A percentile compares a stretch with the other conserved stretches of the same genome.
Conservation (phyloP, 495 filamentous ascomycete genomes). For the Sabuloglossum arenarium region DNA sequence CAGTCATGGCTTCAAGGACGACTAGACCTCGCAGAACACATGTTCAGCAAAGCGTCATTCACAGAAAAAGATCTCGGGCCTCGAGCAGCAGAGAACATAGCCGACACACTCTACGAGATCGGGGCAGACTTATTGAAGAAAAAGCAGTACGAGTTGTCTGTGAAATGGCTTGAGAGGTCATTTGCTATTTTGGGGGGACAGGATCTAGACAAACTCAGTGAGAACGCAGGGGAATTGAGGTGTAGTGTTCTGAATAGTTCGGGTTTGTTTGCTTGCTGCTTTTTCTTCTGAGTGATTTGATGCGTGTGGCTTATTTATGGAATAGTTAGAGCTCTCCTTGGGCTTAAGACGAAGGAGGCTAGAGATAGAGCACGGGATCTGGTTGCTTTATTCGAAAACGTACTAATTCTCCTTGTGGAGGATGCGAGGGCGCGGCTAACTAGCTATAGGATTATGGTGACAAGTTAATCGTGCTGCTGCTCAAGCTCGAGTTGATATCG, state of each 20-base stretch:
- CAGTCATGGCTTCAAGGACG: slow-evolving; percentile 54
- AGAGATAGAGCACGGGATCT: slow-evolving; percentile 33
- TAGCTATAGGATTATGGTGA: slow-evolving; percentile 29
- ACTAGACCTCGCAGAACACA: slow-evolving; percentile 54
- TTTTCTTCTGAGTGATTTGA: not conserved
- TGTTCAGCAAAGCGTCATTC: slow-evolving; percentile 38
- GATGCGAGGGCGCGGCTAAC: not conserved
- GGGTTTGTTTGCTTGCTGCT: slow-evolving; percentile 1
- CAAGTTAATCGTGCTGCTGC: slow-evolving; percentile 39
- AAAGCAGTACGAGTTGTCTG: slow-evolving; percentile 29
- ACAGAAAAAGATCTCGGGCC: slow-evolving; percentile 23
- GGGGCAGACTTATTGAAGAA: slow-evolving; percentile 35
- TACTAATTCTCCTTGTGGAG: not conserved
- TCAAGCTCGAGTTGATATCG: slow-evolving; percentile 45
- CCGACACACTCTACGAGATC: slow-evolving; percentile 52
- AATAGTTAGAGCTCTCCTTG: slow-evolving; percentile 31
- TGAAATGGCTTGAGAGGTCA: slow-evolving; percentile 58
- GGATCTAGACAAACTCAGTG: slow-evolving; percentile 32
- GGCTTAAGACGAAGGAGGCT: slow-evolving; percentile 21
- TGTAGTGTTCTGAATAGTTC: slow-evolving; percentile 38
- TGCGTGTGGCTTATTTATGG: slow-evolving; percentile 9
- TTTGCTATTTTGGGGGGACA: slow-evolving; percentile 34
- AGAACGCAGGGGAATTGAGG: slow-evolving; percentile 38
- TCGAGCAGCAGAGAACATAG: slow-evolving; percentile 36
- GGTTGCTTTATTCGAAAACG: slow-evolving; percentile 32